Evolutionary conservation across 2,329 filamentous ascomycete genomes (phyloP), one percentile per base, ranked within the genome.

Genomic region (Scytalidium sp.): DNA sequence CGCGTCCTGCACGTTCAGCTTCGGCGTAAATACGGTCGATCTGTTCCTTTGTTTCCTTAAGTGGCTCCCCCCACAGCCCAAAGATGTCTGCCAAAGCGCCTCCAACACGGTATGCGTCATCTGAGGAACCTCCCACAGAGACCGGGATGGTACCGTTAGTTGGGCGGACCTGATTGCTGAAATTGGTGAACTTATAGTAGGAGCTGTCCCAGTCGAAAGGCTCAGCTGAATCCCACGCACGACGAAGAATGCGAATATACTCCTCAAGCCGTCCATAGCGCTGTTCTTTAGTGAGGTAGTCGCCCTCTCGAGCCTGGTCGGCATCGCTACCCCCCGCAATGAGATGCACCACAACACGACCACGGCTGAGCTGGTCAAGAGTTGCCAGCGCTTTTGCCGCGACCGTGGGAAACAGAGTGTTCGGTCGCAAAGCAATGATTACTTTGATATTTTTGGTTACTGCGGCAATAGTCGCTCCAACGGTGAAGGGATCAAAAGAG

Each of bases 1-100:
- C 45, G 2, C 81, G 74, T 1, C 80, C 80, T 2, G 80, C 80
- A 54, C 76, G 76, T n/a, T 71, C 76, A 0, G 81, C 76, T 57
- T 79, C 80, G 3, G 73, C 77, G 54, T 82, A 82, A 60, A 84
- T 78, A 19, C 74, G 73, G 54, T 81, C 78, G 55, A 84, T 82
- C 61, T 84, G 81, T 58, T 84, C 71, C 64, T 79, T 80, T 1
- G 81, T 84, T 60, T 84, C 81, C 64, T 83, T 82, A 2, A 84
- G 67, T 1, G 81, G 81, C 58, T 84, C 81, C 10, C 81, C 81
- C 81, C 81, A 84, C 3, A 84, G 74, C 0, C 81, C 81, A 53
- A 84, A 84, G 57, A 84, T 84, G 54, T 84, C 81, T 22, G 74
- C 80, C 2, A 83, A 69, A 0, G 74, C 67, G 22, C 81, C 81